phyloP scores from a whole-genome alignment of 2,329 filamentous ascomycete species.

The Cylindrodendrum hubeiense region DNA sequence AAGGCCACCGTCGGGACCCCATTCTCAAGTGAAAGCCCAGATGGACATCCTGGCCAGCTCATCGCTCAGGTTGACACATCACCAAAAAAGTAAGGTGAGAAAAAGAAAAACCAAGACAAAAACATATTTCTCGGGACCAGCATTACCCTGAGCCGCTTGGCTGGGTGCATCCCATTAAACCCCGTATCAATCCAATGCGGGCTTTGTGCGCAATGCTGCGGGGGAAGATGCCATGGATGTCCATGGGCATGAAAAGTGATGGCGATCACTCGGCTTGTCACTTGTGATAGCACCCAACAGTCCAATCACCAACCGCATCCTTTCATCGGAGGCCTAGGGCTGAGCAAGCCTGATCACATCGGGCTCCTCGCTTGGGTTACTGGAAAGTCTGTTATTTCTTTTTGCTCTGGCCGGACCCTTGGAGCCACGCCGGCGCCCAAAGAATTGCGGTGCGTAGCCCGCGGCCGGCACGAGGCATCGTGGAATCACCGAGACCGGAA shows the following conservation, averaged over 20 bases:
- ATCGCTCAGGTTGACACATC: conserved; percentile 15
- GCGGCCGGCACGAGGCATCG: conserved; percentile 11
- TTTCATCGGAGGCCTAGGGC: conserved; percentile 3
- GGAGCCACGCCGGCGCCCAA: conserved; percentile 7
- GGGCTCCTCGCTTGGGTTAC: conserved; percentile 4
- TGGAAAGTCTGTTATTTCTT: conserved; percentile 22
- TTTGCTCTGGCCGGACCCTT: neutral
- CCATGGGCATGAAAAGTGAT: conserved; percentile 14
- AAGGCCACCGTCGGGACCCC: conserved; percentile 4
- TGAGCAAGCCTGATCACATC: conserved; percentile 16
- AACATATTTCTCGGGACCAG: neutral
- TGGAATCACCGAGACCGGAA: conserved; percentile 14
- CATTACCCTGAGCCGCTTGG: neutral
- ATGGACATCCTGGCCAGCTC: conserved; percentile 13
- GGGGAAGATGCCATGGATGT: conserved; percentile 7
- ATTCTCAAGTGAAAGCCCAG: conserved; percentile 14
- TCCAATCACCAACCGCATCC: conserved; percentile 12
- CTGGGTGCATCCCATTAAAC: neutral
- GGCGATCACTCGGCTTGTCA: conserved; percentile 30
- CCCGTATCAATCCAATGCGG: neutral
- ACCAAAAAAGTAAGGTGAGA: conserved; percentile 18
- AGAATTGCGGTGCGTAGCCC: conserved; percentile 13
- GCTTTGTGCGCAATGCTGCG: conserved; percentile 1
- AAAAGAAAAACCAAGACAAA: conserved; percentile 1
- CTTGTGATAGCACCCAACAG: conserved; percentile 30